Conservation (phyloP, 257 asterid species). For the Nicotiana undulata region DNA sequence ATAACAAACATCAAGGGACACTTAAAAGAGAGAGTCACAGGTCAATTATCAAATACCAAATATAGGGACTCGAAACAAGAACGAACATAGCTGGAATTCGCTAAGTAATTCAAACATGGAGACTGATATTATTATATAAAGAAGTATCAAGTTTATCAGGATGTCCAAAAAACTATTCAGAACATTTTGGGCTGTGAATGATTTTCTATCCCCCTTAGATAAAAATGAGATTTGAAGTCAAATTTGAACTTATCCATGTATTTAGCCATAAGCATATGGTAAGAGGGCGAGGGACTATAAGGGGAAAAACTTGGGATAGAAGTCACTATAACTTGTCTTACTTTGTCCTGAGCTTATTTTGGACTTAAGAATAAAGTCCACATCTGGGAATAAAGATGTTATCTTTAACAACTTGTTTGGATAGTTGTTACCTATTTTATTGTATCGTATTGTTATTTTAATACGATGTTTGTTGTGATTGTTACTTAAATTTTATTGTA, state of each 20-base stretch:
- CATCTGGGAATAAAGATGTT: neutral
- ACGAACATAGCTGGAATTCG: neutral
- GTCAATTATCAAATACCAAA: neutral
- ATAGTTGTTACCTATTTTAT: no score
- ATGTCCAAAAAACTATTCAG: slow-evolving; percentile 4
- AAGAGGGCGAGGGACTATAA: no score
- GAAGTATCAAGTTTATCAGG: neutral
- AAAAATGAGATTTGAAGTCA: neutral
- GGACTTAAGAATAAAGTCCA: neutral
- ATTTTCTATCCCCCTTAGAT: neutral
- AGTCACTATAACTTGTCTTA: neutral
- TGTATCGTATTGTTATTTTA: no score
- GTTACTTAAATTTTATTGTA: no score
- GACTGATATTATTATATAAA: neutral
- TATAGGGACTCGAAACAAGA: neutral
- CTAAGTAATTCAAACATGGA: neutral
- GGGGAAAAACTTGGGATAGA: neutral
- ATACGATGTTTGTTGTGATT: no score
- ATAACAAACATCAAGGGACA: neutral
- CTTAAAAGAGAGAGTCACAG: neutral
- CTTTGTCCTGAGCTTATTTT: neutral
- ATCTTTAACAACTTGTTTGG: neutral
- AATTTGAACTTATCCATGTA: neutral
- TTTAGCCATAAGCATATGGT: neutral
- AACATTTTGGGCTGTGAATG: neutral